Conservation (phyloP, 1,139 yeast species). For the Yamadazyma dushanensis region DNA sequence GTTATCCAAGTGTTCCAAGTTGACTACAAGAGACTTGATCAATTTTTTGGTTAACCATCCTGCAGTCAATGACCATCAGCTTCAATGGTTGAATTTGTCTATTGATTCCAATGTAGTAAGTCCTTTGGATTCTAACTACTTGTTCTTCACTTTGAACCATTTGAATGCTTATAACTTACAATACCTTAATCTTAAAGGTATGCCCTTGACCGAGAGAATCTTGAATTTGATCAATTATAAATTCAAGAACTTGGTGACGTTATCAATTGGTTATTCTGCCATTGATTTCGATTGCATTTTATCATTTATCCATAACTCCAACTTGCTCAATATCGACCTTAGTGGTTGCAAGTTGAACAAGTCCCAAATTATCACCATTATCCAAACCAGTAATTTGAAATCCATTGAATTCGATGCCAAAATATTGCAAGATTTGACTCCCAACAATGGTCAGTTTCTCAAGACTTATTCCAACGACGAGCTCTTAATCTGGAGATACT, state of each 20-base stretch:
- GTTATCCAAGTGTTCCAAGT: conserved; percentile 72
- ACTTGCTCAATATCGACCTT: conserved; percentile 35
- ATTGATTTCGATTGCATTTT: conserved; percentile 51
- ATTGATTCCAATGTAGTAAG: conserved; percentile 69
- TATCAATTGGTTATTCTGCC: conserved; percentile 61
- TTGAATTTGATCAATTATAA: conserved; percentile 55
- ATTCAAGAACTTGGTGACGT: conserved; percentile 57
- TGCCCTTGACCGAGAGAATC: conserved; percentile 59
- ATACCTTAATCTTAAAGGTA: conserved; percentile 73
- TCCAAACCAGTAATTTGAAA: conserved; percentile 27
- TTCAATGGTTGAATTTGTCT: conserved; percentile 78
- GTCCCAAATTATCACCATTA: conserved; percentile 22
- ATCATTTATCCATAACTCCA: conserved; percentile 39
- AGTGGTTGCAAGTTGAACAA: conserved; percentile 38
- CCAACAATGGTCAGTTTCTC: conserved; percentile 32
- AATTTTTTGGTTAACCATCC: conserved; percentile 75
- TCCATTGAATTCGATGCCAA: conserved; percentile 47
- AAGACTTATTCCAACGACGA: conserved; percentile 21
- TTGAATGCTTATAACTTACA: conserved; percentile 51
- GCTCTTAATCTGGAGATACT: conserved; percentile 52
- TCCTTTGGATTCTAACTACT: conserved; percentile 59
- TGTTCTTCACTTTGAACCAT: conserved; percentile 55
- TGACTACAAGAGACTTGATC: conserved; percentile 73
- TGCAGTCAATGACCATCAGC: conserved; percentile 53
- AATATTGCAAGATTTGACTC: conserved; percentile 38